Conservation (phyloP, 2,329 filamentous ascomycete genomes). For the Podosphaera fusca region DNA sequence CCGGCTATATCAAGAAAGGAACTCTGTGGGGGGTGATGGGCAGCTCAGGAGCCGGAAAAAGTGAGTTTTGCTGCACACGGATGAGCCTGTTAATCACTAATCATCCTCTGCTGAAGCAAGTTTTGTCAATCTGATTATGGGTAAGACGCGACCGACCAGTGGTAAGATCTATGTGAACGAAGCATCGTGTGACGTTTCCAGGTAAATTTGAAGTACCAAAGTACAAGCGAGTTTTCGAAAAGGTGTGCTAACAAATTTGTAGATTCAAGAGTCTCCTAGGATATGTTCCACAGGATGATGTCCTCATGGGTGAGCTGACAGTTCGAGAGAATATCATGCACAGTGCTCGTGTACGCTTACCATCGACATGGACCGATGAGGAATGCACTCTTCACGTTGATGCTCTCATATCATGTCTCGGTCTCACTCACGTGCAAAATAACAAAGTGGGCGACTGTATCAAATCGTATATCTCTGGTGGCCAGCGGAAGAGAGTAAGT, state of each 20-base stretch:
- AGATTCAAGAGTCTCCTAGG: conserved; percentile 36
- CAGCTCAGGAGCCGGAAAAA: conserved; percentile 34
- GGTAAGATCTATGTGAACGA: conserved; percentile 28
- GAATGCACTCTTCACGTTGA: conserved; percentile 31
- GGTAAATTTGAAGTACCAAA: conserved; percentile 4
- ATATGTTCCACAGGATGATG: conserved; percentile 38
- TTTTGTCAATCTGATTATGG: conserved; percentile 38
- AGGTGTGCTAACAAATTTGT: conserved; percentile 1
- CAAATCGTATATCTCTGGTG: conserved; percentile 36
- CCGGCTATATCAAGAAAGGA: conserved; percentile 28
- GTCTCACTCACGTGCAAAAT: conserved; percentile 18
- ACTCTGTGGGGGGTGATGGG: conserved; percentile 34
- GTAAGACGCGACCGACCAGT: conserved; percentile 27
- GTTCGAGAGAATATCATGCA: conserved; percentile 39
- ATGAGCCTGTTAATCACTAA: conserved; percentile 3
- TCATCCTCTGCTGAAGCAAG: conserved; percentile 17
- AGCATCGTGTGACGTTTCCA: conserved; percentile 12
- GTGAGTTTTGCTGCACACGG: conserved; percentile 4
- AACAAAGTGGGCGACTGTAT: conserved; percentile 31
- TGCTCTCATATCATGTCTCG: conserved; percentile 29
- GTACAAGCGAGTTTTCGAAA: background rate
- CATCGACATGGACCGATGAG: conserved; percentile 24
- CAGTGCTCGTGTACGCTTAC: conserved; percentile 30
- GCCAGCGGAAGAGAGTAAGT: conserved; percentile 35
- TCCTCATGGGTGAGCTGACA: conserved; percentile 34